Evolutionary conservation across 495 filamentous ascomycete genomes (phyloP), one percentile per base, ranked within the genome.

Genomic region (Trichoderma erinaceum): DNA sequence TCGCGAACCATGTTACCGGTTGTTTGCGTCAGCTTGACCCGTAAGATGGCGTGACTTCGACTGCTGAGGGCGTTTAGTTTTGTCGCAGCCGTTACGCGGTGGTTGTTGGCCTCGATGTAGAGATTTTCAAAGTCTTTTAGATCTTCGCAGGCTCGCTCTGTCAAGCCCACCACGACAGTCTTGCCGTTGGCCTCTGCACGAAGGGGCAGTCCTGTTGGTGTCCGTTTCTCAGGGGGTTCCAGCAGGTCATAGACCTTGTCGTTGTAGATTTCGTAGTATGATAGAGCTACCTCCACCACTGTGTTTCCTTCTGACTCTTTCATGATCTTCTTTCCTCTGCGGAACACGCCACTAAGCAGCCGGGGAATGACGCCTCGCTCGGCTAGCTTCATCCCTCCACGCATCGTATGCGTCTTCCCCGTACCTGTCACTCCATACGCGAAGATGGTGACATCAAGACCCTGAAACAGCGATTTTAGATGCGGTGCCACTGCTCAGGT

Each of bases 211-310:
- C 95, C 95, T 0, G 93, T 86, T 3, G 90, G 77, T 0, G 92
- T 94, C 16, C 95, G 88, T 78, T 93, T 97, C 73, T 97, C 93
- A 3, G 92, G 91, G 1, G 93, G 78, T 75, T 97, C 91, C 68
- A 99, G 94, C 35, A 99, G 79, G 75, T 99, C 95, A 72, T 88
- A 97, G 7, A 99, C 93, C 76, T 92, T 92, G 77, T 95, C 91
- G 75, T 97, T 97, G 79, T 99, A 99, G 66, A 99, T 98, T 73
- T 99, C 95, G 79, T 97, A 99, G 79, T 99, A 99, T 48, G 90
- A 94, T 73, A 99, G 86, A 16, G 87, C 83, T 11, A 97, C 92
- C 43, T 85, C 80, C 52, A 96, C 92, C 3, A 80, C 83, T 0
- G 88, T 95, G 50, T 86, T 85, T 2, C 89, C 93, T 10, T 84